These are phyloP conservation scores for Solanum pinnatisectum DNA, from an alignment of 257 asterid species.

Conservation along the genomic window DNA sequence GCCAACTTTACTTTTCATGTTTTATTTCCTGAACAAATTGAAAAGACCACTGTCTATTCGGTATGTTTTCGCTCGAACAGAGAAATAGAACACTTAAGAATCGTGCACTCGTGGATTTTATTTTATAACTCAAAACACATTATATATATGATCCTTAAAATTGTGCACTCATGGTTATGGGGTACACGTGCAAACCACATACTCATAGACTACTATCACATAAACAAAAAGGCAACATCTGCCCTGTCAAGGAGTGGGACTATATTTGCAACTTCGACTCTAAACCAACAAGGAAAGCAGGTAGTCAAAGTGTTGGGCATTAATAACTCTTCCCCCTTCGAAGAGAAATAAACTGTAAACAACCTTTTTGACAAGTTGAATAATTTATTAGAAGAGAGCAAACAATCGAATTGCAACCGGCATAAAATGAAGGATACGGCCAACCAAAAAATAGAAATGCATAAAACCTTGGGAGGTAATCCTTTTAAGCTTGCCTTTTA, in stretches of 20 bases:
- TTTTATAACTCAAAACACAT: not conserved
- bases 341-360: not conserved
- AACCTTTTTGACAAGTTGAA: not conserved
- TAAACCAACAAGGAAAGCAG: not conserved
- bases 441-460: not conserved
- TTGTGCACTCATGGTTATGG: not conserved
- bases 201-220: not conserved
- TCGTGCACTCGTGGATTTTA: not conserved
- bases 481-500: not conserved
- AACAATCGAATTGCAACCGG: not conserved
- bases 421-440: not conserved
- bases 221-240: not conserved
- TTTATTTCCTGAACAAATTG: not conserved
- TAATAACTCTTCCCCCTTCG: not conserved
- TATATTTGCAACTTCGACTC: not conserved
- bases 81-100: not conserved
- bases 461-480: not conserved
- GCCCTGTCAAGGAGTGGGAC: not conserved
- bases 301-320: not conserved
- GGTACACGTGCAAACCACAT: not conserved
- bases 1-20: slow-evolving; percentile 9
- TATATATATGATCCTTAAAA: not conserved
- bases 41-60: not conserved
- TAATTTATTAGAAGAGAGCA: not conserved
- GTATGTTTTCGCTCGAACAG: not conserved